Evolutionary conservation across 257 asterid genomes (phyloP), one percentile per base, ranked within the genome.

Genomic region (Solanum sparsipilum): DNA sequence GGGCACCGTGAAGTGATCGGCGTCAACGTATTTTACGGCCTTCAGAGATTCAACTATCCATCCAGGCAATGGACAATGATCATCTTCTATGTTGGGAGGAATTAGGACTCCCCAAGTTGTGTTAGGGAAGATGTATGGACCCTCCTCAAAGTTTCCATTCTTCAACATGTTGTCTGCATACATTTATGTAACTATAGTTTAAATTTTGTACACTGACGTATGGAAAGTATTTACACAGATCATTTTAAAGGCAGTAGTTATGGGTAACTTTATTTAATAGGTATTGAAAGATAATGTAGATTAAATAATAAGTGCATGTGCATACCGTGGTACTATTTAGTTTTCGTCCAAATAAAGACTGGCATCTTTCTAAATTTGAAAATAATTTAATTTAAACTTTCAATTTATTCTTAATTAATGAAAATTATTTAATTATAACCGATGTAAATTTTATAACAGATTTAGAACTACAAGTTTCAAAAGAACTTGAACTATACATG

Each of bases 11-110:
- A 88, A 88, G 48, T 90, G 89, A 23, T 48, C 84, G 1, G 88
- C 32, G 31, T 90, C 92, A 2, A 90, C 12, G 90, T 90, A 90
- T 71, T 89, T 90, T 48, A 88, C 88, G 7, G 92, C 92, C 85
- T 90, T 90, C 34, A 90, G 89, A 88, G 92, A 90, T 32, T 90
- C 92, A 9, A 88, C 56, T 6, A 88, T 86, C 92, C 92, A 90
- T 71, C 90, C 92, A 15, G 88, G 70, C 16, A 90, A 38, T 16
- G 92, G 89, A 32, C 83, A 86, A 23, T 88, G 90, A 35, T 82
- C 89, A 67, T 90, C 89, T 48, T 90, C 88, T 7, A 88, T 71
- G 89, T 86, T 88, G 21, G 92, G 71, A 21, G 89, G 92, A 39
- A 88, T 68, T 46, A 90, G 39, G 71, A 88, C 67, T 1, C 90